These are phyloP conservation scores for Boletales sp. DNA, from an alignment of 768 basidiomycete genomes.

Conservation along the genomic window DNA sequence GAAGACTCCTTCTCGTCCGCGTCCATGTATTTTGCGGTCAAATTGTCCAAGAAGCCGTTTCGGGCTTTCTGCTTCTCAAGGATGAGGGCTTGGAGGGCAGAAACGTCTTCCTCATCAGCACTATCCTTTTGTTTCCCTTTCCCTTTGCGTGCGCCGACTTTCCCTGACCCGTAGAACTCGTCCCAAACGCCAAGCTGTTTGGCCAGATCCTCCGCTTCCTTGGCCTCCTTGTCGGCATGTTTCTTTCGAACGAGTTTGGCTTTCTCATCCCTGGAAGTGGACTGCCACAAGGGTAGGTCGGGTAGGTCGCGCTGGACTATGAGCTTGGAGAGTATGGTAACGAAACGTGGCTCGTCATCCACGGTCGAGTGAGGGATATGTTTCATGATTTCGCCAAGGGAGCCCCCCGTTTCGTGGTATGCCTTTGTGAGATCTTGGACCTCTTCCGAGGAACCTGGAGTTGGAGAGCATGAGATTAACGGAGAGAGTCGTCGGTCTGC, in stretches of 20 bases:
- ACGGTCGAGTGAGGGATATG: slow-evolving; percentile 82
- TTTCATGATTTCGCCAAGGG: slow-evolving; percentile 77
- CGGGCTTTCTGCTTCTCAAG: slow-evolving; percentile 68
- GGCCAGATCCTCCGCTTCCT: slow-evolving; percentile 80
- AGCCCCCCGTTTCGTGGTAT: slow-evolving; percentile 69
- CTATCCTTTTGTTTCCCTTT: slow-evolving; percentile 47
- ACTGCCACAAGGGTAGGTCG: slow-evolving; percentile 59
- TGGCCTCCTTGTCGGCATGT: slow-evolving; percentile 72
- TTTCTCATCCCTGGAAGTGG: slow-evolving; percentile 75
- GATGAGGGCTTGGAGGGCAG: slow-evolving; percentile 77
- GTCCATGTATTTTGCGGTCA: slow-evolving; percentile 72
- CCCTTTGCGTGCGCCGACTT: slow-evolving; percentile 53
- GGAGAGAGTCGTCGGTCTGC: not conserved
- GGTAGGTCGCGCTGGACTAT: slow-evolving; percentile 61
- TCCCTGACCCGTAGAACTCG: slow-evolving; percentile 82
- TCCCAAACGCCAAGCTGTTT: slow-evolving; percentile 93
- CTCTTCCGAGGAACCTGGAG: slow-evolving; percentile 82
- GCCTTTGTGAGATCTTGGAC: slow-evolving; percentile 71
- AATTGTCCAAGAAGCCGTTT: slow-evolving; percentile 68
- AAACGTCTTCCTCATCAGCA: slow-evolving; percentile 57
- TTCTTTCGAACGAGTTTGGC: slow-evolving; percentile 70
- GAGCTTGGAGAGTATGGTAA: slow-evolving; percentile 60
- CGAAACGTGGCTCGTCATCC: slow-evolving; percentile 84
- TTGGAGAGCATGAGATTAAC: not conserved
- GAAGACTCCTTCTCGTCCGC: slow-evolving; percentile 30